Evolutionary conservation across 1,284 basidiomycete genomes (phyloP), one percentile per base, ranked within the genome.

Genomic region (Puccinia coronata): DNA sequence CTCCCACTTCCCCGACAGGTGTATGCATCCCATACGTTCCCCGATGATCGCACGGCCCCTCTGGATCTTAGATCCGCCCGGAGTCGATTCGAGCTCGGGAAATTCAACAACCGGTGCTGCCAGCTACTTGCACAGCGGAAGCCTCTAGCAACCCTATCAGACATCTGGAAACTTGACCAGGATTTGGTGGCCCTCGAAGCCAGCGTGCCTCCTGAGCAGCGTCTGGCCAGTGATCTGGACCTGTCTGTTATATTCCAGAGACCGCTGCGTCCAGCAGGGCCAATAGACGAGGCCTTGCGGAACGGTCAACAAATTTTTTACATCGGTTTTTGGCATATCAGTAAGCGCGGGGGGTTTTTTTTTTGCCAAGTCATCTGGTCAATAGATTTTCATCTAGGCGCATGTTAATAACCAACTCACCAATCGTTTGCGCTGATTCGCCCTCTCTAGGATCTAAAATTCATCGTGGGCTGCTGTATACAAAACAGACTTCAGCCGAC

Each of bases 271-370:
- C 55, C 67, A 28, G 31, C 77, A 28, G 77, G 34, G 3, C 53
- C 63, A 43, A 55, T 61, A 34, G 78, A 73, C 43, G 55, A 70
- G 14, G 70, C 67, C 47, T 39, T 80, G 12, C 57, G 78, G 41
- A 70, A 70, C 25, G 78, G 78, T 63, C 78, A 80, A 61, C 78
- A 80, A 55, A 73, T 80, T 14, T 80, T 80, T 31, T 80, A 80
- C 47, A 63, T 80, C 12, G 78, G 67, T 14, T 61, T 80, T 36
- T 80, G 78, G 78, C 78, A 80, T 41, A 80, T 80, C 43, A 69
- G 71, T 73, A 39, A 57, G n/a, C n/a, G 71, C 53, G 12, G 8
- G 28, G 25, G 12, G 18, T 2, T 34, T 20, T 59, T 75, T 25
- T 39, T 41, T 74, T 14, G 2, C 20, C 2, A 73, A 47, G 39